These are phyloP conservation scores for Amanita thiersii DNA, from an alignment of 768 basidiomycete species.

Conservation along the genomic window DNA sequence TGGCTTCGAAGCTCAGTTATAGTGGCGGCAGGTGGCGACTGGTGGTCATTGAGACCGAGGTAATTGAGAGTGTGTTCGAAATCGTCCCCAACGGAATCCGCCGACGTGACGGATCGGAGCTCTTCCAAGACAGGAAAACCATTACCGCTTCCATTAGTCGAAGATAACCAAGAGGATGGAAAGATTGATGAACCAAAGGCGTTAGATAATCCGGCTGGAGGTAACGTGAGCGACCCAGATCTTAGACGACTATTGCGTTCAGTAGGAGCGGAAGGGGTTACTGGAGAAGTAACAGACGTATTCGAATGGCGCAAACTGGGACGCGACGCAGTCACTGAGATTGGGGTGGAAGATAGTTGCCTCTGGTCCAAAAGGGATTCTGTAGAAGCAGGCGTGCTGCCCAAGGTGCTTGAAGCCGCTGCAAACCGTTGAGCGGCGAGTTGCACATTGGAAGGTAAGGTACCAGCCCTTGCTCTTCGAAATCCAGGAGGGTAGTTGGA, in stretches of 20 bases:
- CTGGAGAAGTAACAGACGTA: constrained; percentile 55
- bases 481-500: constrained; percentile 82
- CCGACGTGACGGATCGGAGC: constrained; percentile 70
- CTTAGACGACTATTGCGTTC: constrained; percentile 80
- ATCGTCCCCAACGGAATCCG: constrained; percentile 75
- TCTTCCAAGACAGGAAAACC: constrained; percentile 70
- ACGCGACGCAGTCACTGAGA: constrained; percentile 37
- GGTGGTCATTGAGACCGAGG: constrained; percentile 77
- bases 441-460: constrained; percentile 92
- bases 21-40: constrained; percentile 77
- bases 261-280: constrained; percentile 39
- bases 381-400: constrained; percentile 33
- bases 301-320: constrained; percentile 72
- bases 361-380: constrained; percentile 39
- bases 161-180: constrained; percentile 81
- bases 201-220: constrained; percentile 66
- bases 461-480: constrained; percentile 93
- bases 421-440: constrained; percentile 80
- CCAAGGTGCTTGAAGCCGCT: constrained; percentile 51
- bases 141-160: constrained; percentile 44
- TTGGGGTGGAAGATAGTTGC: constrained; percentile 43
- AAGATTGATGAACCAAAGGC: constrained; percentile 88
- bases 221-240: constrained; percentile 88
- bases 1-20: constrained; percentile 85
- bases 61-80: constrained; percentile 95